Evolutionary conservation across 495 filamentous ascomycete species (phyloP), one percentile per base, ranked within the genome.

Genomic region (Tuber umbilicatum): DNA sequence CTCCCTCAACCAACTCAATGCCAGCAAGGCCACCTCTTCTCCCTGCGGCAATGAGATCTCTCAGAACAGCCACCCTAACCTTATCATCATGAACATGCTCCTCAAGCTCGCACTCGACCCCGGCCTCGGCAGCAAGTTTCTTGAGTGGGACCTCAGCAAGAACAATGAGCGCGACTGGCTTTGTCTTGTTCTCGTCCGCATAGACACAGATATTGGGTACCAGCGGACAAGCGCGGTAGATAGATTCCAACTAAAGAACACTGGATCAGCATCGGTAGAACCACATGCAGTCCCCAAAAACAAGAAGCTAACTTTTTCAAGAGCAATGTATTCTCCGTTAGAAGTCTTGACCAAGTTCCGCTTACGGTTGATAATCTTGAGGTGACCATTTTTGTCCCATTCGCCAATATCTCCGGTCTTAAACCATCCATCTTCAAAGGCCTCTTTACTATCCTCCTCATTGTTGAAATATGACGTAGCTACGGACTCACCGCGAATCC

Each of bases 191-290:
- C 77, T 88, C 78, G 70, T 93, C 92, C 72, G 94, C 95, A 80
- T 96, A 94, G 70, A 97, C 92, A 83, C 95, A 97, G 84, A 99
- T 97, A 84, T 99, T 99, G 80, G 88, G 91, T 31, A 97, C 94
- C 4, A 97, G 88, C 6, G 91, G 87, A 10, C 89, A 88, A 50
- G 94, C 90, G 74, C 95, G 92, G 85, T 99, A 99, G 76, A 97
- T 86, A 7, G 93, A 94, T 85, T 99, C 95, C 71, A 99, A 92
- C 88, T 60, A 60, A 27, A 27, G n/a, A 60, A 27, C 50, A 27
- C n/a, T 12, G 19, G 10, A n/a, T 60, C n/a, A 60, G 50, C n/a
- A 27, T 60, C 50, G 23, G 9, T 27, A 27, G 50, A 60, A 31
- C 12, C 50, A 60, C 23, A 10, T 31, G n/a, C 2, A 60, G n/a